Base-by-base conservation (phyloP, 129 eudicot genomes). In the Arctium minus region DNA sequence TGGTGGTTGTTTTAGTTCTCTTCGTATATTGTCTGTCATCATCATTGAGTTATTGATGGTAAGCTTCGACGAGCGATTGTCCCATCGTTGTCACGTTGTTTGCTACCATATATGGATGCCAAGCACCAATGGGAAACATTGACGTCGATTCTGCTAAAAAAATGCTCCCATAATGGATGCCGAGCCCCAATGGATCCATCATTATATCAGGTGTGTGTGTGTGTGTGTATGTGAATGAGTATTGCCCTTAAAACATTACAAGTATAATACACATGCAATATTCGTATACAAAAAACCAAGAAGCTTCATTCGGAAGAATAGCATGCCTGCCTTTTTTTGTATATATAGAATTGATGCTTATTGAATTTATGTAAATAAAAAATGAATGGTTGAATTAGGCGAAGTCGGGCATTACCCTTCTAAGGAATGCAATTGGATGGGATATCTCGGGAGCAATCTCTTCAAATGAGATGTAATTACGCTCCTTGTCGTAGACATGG, bases 341-440 rank as follows among this genome's bases (percentile, higher is more conserved):
- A 76, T 71, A 46, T 37, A 75, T 53, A 22, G 32, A 30, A 74
- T 33, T 18, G 7, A 35, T 35, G 11, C 8, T 12, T 10, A 44
- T 42, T 65, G 62, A 50, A 81, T 39, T 39, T 27, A 32, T 74
- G 37, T 67, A 29, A 70, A 72, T 37, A 69, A 31, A 27, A 56
- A 35, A 50, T 32, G 30, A 81, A 53, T 81, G 70, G 85, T 67
- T 35, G 36, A 22, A 73, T 87, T 84, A 96, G 6, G 97, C 93
- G 77, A 87, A 78, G 77, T 93, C 86, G 0, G 98, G 99, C 99
- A 96, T 96, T 79, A 90, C 94, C 87, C 84, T 87, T 72, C 82
- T 96, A 35, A 96, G 92, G 81, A 96, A 87, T 68, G 85, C 53
- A 65, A 93, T 91, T 10, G 98, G 97, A 64, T 88, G 92, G 18